A percentile compares a stretch with the other conserved stretches of the same genome.
Evolutionary conservation across 371 early-diverging fungal species (phyloP).

Genomic region (Syncephalis plumigaleata): DNA sequence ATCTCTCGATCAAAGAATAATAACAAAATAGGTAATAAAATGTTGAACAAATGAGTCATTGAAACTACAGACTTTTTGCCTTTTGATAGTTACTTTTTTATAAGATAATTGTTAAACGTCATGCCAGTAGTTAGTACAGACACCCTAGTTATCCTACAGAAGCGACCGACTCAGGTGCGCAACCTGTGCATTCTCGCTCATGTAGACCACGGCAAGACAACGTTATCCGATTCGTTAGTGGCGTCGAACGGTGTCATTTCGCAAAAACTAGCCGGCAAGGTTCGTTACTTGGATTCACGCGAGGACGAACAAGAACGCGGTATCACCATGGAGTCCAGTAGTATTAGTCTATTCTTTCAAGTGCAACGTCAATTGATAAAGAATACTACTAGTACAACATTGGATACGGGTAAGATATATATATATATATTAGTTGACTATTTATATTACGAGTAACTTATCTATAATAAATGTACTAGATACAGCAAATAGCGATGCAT

Average conservation of each 20-base stretch:
- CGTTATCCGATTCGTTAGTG: constrained; percentile 93
- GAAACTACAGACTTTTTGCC: too few species aligned
- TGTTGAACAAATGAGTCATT: too few species aligned
- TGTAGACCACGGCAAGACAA: constrained; percentile 99
- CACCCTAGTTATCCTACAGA: constrained; percentile 41
- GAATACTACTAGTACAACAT: not conserved
- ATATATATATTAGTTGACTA: too few species aligned
- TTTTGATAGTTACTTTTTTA: too few species aligned
- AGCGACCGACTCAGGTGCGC: constrained; percentile 48
- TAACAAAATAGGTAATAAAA: too few species aligned
- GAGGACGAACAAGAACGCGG: constrained; percentile 99
- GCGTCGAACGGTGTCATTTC: constrained; percentile 97
- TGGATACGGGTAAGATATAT: too few species aligned
- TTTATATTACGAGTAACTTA: too few species aligned
- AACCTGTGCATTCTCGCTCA: constrained; percentile 97
- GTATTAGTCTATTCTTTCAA: constrained; percentile 82
- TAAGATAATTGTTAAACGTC: too few species aligned
- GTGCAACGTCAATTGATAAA: constrained; percentile 17
- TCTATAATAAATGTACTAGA: too few species aligned
- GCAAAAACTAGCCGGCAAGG: constrained; percentile 88
- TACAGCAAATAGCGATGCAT: too few species aligned
- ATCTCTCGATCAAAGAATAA: too few species aligned
- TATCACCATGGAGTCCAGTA: constrained; percentile 98
- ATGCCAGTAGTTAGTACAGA: constrained; percentile 46
- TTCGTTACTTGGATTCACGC: constrained; percentile 96